Conservation (phyloP, 441 rosid genomes). For the Pelargonium fulgidum region DNA sequence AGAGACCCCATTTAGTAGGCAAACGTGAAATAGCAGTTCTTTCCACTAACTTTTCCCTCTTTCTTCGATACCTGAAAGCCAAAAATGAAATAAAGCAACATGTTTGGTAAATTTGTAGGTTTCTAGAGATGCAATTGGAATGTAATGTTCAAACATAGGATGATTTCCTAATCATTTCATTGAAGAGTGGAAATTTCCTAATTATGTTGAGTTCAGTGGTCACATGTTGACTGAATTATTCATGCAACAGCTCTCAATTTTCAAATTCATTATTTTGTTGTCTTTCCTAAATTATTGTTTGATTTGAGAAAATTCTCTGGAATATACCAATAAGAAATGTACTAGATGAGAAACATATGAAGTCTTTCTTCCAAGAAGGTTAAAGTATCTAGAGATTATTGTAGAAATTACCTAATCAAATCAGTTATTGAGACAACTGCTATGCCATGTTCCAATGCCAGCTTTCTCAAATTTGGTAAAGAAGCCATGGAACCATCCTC, state of each 20-base stretch:
- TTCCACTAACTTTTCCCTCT: slow-evolving; percentile 69
- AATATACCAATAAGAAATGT: neutral
- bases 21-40: slow-evolving; percentile 51
- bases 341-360: too few species aligned
- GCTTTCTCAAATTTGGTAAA: slow-evolving; percentile 34
- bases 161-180: neutral
- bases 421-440: slow-evolving; percentile 67
- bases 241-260: neutral
- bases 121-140: neutral
- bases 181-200: neutral
- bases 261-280: neutral
- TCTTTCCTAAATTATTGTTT: neutral
- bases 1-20: slow-evolving; percentile 80
- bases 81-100: neutral
- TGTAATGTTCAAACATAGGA: neutral
- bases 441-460: slow-evolving; percentile 47
- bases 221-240: neutral
- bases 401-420: slow-evolving; percentile 48
- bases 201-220: neutral
- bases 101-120: neutral
- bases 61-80: slow-evolving; percentile 55
- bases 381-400: neutral
- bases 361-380: neutral
- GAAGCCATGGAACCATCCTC: slow-evolving; percentile 66
- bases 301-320: neutral